Percentiles rank a stretch among this genome's conserved stretches.
Conservation (phyloP, 169 alveolate species). For the Eimeria mitis region DNA sequence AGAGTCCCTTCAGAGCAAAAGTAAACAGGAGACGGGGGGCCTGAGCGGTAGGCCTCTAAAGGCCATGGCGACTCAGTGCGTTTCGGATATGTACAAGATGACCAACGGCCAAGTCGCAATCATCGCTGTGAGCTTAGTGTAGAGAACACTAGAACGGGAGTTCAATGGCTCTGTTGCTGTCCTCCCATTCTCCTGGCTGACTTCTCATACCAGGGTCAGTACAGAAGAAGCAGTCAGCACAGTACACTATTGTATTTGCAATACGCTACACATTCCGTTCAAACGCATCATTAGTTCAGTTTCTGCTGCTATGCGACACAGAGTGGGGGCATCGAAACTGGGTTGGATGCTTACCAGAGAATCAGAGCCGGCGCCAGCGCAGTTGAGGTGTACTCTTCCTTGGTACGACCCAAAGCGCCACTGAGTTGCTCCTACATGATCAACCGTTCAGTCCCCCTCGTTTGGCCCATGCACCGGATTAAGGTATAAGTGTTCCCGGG, state of each 20-base stretch:
- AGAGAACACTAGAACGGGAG: neutral
- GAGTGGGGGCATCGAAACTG: constrained; percentile 93
- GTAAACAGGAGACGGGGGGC: constrained; percentile 89
- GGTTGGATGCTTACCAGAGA: constrained; percentile 90
- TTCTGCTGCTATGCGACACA: neutral
- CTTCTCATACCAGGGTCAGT: neutral
- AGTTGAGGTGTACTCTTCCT: constrained; percentile 89
- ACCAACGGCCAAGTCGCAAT: constrained; percentile 90
- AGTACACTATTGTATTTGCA: neutral
- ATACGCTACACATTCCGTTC: neutral
- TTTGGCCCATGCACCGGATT: neutral
- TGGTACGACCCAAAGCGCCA: constrained; percentile 83
- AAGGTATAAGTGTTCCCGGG: neutral
- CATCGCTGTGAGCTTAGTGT: constrained; percentile 87
- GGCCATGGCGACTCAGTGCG: constrained; percentile 87
- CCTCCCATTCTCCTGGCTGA: neutral
- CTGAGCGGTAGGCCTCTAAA: constrained; percentile 90
- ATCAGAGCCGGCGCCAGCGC: constrained; percentile 94
- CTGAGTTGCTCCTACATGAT: neutral
- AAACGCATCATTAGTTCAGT: neutral
- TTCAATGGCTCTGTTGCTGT: neutral
- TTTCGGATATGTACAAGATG: constrained; percentile 89
- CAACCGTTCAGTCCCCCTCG: neutral
- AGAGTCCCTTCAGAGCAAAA: constrained; percentile 61
- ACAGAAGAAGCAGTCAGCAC: neutral